Evolutionary conservation across 164 flowering plant species (phyloP), one percentile per base, ranked within the genome.

Genomic region (Vitis cinerea): DNA sequence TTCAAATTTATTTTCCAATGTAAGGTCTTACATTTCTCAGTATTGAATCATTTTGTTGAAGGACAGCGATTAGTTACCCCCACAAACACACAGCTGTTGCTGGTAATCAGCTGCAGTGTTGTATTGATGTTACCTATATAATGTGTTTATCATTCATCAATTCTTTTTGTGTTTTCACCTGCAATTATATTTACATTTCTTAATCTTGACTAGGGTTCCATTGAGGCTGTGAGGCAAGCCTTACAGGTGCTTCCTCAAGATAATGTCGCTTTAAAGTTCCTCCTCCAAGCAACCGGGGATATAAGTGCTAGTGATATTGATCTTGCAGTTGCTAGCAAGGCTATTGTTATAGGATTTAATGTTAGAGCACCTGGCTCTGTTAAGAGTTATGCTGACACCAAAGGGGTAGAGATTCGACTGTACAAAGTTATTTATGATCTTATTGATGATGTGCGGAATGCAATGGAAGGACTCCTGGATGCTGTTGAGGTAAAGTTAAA

Each of bases 391-490:
- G 97, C 97, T 50, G 90, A 88, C 17, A 84, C 77, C 62, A 90
- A 83, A 75, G 87, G 89, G 48, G 83, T 89, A 63, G 97, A 90
- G 78, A 86, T 94, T 72, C 84, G 97, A 66, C 75, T 84, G 8
- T 94, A 94, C 68, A 92, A 75, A 77, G 92, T 94, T 68, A 92
- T 94, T 58, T 94, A 94, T 77, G 97, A 92, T 44, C 91, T 94
- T 60, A 86, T 94, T 78, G 97, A 92, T 79, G 95, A 94, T 61
- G 79, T 92, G 69, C 79, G 97, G 61, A 83, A 83, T 65, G 95
- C 93, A 58, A 94, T 92, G 98, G 98, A 94, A 83, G 98, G 97
- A 73, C 94, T 94, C 23, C 78, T 94, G 30, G 93, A 90, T 1
- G 74, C 87, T 64, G 87, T 90, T 71, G 97, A 92, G 97, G 98